Base-by-base conservation (phyloP, 352 stramenopile species). In the Pilasporangium apinafurcum region DNA sequence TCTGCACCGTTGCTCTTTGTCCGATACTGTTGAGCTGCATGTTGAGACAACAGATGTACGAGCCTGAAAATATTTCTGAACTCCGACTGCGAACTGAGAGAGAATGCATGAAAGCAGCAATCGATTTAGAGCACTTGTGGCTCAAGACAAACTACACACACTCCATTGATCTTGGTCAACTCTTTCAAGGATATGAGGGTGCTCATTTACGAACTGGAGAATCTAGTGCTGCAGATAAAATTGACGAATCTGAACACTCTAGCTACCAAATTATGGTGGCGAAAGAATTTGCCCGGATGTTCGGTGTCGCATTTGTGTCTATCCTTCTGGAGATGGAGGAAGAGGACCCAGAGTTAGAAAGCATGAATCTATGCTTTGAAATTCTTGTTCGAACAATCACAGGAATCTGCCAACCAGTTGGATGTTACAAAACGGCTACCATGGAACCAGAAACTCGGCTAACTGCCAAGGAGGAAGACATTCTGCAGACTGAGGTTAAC, bases 1-100 rank as follows among this genome's bases (percentile, higher is more conserved):
- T 82, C 31, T 77, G 51, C 32, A 71, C 69, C 1, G 51, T 75
- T 8, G 41, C 44, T 16, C 37, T 83, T 24, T 21, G 72, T 0
- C 74, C 71, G 5, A 46, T 47, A 5, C 36, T 86, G 13, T n/a
- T n/a, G n/a, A n/a, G n/a, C n/a, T n/a, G n/a, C n/a, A n/a, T n/a
- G n/a, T n/a, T n/a, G n/a, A n/a, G n/a, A n/a, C n/a, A n/a, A n/a
- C n/a, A 18, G 26, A 22, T 6, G 20, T 44, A 16, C 4, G 28
- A 37, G n/a, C 14, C 18, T 12, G 8, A 0, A 21, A 28, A 20
- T 18, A 8, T 9, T 37, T 17, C 29, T n/a, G 49, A 33, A 33
- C 21, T 35, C 12, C n/a, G 6, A 8, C 21, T 4, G 13, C 2
- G n/a, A 26, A 42, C 22, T 8, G 8, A 16, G 26, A 7, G 14